Evolutionary conservation across 305 asterid genomes (phyloP).

Genomic region (Ilex paraguariensis): DNA sequence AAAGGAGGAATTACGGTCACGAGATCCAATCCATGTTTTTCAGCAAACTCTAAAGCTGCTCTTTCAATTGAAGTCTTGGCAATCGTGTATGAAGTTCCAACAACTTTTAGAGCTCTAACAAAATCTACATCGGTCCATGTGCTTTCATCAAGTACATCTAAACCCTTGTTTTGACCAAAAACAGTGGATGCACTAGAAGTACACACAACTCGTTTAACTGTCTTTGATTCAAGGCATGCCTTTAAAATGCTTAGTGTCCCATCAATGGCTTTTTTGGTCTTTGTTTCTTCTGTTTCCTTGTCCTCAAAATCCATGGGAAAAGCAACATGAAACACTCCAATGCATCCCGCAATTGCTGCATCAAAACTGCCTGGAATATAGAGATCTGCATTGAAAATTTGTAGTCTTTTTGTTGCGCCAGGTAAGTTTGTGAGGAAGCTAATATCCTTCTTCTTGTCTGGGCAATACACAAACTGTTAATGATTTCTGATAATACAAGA

Average conservation of each 20-base stretch:
- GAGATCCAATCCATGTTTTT: conserved; percentile 41
- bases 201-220: conserved; percentile 53
- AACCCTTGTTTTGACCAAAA: not conserved
- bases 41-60: conserved; percentile 42
- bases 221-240: conserved; percentile 40
- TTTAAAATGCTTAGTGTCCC: conserved; percentile 32
- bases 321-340: conserved; percentile 69
- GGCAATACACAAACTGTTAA: no score
- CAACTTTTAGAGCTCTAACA: conserved; percentile 21
- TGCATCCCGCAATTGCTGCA: conserved; percentile 55
- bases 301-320: conserved; percentile 50
- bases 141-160: conserved; percentile 35
- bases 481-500: no score
- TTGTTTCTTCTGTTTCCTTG: conserved; percentile 42
- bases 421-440: conserved; percentile 58
- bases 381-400: conserved; percentile 51
- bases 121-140: conserved; percentile 54
- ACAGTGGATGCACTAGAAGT: conserved; percentile 49
- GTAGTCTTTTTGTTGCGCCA: conserved; percentile 56
- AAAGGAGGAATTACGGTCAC: conserved; percentile 37
- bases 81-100: conserved; percentile 35
- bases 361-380: conserved; percentile 42
- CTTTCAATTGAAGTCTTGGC: conserved; percentile 49
- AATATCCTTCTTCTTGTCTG: conserved; percentile 42
- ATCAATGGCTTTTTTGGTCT: conserved; percentile 18